phyloP scores from a whole-genome alignment of 805 yeast genomes.

The Candida suzukii region DNA sequence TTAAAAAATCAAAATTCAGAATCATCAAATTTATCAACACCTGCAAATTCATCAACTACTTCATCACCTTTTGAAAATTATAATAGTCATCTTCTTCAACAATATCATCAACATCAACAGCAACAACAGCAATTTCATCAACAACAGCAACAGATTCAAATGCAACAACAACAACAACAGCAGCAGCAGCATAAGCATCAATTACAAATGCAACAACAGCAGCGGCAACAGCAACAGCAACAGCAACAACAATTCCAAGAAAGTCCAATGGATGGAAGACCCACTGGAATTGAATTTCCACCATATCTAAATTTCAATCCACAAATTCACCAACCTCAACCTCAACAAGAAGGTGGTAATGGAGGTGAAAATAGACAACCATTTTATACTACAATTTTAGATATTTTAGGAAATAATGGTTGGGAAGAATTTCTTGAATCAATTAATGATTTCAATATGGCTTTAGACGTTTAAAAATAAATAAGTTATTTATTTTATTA shows the following conservation, averaged over 20 bases:
- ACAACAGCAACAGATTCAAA: background rate
- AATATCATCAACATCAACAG: background rate
- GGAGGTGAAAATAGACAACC: background rate
- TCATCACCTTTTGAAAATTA: no score
- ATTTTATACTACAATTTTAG: slow-evolving; percentile 16
- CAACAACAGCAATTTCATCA: no score
- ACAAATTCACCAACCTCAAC: background rate
- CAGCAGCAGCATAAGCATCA: background rate
- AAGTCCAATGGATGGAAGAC: background rate
- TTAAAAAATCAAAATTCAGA: no score
- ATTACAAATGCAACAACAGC: background rate
- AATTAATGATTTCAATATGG: slow-evolving; percentile 19
- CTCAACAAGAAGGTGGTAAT: no score
- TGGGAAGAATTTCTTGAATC: slow-evolving; percentile 23
- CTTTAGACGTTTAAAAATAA: slow-evolving; percentile 9
- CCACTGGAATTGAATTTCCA: no score
- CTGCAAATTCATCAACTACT: no score
- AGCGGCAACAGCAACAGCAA: background rate
- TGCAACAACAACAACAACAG: background rate
- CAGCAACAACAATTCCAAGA: background rate
- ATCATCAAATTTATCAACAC: no score
- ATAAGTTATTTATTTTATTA: no score
- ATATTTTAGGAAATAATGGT: slow-evolving; percentile 23
- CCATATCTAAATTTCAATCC: no score
- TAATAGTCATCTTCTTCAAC: no score